A percentile compares a stretch with the other conserved stretches of the same genome.
These are phyloP conservation scores for Dothideomycetidae sp. DNA, from an alignment of 2,329 filamentous ascomycete genomes.

Conservation along the genomic window DNA sequence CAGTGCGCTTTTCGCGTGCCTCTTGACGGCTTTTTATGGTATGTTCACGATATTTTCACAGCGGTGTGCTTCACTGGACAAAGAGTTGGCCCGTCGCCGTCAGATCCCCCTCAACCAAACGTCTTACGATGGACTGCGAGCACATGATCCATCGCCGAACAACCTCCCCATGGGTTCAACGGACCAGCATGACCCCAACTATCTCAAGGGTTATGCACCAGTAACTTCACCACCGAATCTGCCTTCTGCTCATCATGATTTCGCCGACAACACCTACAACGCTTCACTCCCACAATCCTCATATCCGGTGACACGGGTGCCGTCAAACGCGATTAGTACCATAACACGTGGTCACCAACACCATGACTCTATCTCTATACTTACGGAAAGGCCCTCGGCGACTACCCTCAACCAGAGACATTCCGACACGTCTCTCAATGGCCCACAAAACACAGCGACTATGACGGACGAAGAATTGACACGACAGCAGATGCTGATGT, in stretches of 20 bases:
- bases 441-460: conserved; percentile 19
- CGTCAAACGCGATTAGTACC: conserved; percentile 18
- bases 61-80: conserved; percentile 25
- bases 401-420: not conserved
- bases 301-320: not conserved
- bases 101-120: conserved; percentile 10
- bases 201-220: conserved; percentile 27
- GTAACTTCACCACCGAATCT: conserved; percentile 32
- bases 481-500: conserved; percentile 36
- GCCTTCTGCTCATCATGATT: too few species aligned
- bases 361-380: too few species aligned
- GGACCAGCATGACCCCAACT: not conserved
- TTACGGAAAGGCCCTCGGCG: not conserved
- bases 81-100: conserved; percentile 12
- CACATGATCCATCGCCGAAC: not conserved
- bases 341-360: conserved; percentile 17
- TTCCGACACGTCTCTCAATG: conserved; percentile 4
- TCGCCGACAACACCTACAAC: not conserved
- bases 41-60: conserved; percentile 30
- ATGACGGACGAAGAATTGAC: conserved; percentile 36
- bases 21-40: conserved; percentile 29
- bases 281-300: not conserved
- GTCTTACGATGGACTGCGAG: conserved; percentile 6
- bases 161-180: not conserved
- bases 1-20: conserved; percentile 26